A percentile compares a stretch with the other conserved stretches of the same genome.
phyloP scores from a whole-genome alignment of 75 land plant species.

The Adiantum capillusveneris region DNA sequence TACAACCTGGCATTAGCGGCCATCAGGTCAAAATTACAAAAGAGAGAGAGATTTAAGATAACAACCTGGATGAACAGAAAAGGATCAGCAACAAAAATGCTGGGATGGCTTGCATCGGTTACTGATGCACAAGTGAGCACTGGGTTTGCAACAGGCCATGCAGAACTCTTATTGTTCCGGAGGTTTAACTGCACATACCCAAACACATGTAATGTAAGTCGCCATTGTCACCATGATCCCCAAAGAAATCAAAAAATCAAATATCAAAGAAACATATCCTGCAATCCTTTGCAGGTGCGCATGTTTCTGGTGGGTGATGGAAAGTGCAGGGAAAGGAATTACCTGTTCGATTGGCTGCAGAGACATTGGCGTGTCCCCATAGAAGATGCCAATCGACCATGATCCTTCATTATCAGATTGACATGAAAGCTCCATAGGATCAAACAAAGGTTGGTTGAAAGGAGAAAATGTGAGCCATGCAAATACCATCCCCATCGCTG shows the following conservation, averaged over 20 bases:
- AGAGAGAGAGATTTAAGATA: neutral
- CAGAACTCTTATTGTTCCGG: conserved; percentile 43
- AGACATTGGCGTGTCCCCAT: conserved; percentile 59
- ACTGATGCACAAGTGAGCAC: conserved; percentile 72
- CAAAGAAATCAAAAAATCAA: too few relatives aligned
- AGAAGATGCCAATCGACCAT: conserved; percentile 76
- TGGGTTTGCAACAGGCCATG: conserved; percentile 96
- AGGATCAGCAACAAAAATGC: conserved; percentile 94
- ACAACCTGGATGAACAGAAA: conserved; percentile 65
- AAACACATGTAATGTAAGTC: neutral
- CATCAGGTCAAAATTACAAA: neutral
- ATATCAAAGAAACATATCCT: too few relatives aligned
- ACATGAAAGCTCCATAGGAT: conserved; percentile 36
- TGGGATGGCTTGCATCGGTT: conserved; percentile 54
- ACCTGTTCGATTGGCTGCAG: conserved; percentile 71
- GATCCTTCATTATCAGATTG: conserved; percentile 70
- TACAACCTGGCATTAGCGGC: neutral
- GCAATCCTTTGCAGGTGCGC: too few relatives aligned
- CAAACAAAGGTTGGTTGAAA: conserved; percentile 1
- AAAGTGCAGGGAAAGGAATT: neutral
- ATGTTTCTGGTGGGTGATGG: neutral
- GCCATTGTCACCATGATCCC: neutral
- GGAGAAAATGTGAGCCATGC: conserved; percentile 29
- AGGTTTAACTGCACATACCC: conserved; percentile 38
- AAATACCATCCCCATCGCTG: conserved; percentile 14